Conservation (phyloP, 768 basidiomycete genomes). For the Russula abietina region DNA sequence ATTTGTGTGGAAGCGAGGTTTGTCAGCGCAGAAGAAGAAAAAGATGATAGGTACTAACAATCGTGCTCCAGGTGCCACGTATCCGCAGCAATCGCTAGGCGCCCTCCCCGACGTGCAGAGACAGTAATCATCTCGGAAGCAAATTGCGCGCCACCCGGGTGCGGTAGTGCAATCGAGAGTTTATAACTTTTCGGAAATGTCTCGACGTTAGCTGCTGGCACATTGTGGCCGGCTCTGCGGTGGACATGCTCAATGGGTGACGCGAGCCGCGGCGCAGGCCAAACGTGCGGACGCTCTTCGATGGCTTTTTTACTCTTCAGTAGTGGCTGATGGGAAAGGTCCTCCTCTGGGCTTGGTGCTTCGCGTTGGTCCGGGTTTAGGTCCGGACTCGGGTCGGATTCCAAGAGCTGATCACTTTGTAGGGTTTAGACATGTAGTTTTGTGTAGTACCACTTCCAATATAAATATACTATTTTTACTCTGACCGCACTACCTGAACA, state of each 20-base stretch:
- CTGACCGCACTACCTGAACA: too few relatives aligned
- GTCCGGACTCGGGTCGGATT: neutral
- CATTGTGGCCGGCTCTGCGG: neutral
- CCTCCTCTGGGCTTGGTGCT: neutral
- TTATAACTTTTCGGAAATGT: neutral
- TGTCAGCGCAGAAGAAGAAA: too few relatives aligned
- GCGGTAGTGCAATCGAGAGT: slow-evolving; percentile 14
- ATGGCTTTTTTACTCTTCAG: neutral
- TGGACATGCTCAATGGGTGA: slow-evolving; percentile 15
- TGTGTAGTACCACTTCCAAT: too few relatives aligned
- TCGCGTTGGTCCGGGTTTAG: neutral
- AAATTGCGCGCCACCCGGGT: slow-evolving; percentile 11
- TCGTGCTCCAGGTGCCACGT: slow-evolving; percentile 21
- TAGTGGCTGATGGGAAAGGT: neutral
- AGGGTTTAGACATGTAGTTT: too few relatives aligned
- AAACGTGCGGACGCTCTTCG: neutral
- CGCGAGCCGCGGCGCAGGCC: slow-evolving; percentile 2
- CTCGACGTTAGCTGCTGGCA: neutral
- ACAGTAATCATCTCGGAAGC: slow-evolving; percentile 20
- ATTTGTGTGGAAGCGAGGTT: too few relatives aligned
- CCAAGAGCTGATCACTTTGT: neutral
- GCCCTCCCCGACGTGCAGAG: slow-evolving; percentile 12
- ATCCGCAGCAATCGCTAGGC: slow-evolving; percentile 14
- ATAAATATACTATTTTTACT: too few relatives aligned
- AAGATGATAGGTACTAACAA: neutral